These are phyloP conservation scores for Neopestalotiopsis clavispora DNA, from an alignment of 2,329 filamentous ascomycete species.

Conservation along the genomic window DNA sequence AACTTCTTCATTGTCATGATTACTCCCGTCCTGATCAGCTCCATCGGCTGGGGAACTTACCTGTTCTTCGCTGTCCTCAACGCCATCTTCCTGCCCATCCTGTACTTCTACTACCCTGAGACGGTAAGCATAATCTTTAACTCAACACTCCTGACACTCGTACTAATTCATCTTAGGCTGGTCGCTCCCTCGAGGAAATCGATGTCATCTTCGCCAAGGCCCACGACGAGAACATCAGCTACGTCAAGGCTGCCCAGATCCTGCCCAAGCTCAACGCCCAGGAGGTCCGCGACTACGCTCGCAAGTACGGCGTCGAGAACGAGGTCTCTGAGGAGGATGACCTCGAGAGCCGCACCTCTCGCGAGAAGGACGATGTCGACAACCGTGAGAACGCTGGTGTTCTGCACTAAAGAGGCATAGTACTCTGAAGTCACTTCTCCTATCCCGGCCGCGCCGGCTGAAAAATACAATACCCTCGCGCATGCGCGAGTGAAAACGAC, in stretches of 20 bases:
- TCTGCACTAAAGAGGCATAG: background rate
- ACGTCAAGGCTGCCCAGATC: constrained; percentile 62
- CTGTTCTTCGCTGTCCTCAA: constrained; percentile 45
- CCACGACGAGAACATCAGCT: constrained; percentile 60
- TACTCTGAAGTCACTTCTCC: too few species aligned
- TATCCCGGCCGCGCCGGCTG: too few species aligned
- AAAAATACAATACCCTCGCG: background rate
- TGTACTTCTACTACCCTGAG: constrained; percentile 59
- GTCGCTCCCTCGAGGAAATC: constrained; percentile 58
- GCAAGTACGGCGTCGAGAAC: constrained; percentile 35
- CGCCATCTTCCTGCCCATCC: constrained; percentile 40
- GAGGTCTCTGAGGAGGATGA: constrained; percentile 7
- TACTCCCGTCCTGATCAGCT: constrained; percentile 66
- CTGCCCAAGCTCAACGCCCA: constrained; percentile 56
- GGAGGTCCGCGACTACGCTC: constrained; percentile 57
- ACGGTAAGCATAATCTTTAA: constrained; percentile 32
- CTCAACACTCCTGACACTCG: background rate
- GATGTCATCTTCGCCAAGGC: constrained; percentile 66
- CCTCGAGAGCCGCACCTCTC: background rate
- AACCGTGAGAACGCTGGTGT: background rate
- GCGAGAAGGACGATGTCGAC: background rate
- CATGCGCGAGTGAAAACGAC: background rate
- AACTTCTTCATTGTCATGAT: constrained; percentile 61
- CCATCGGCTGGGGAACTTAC: constrained; percentile 62
- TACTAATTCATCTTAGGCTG: constrained; percentile 30